Evolutionary conservation across 805 yeast genomes (phyloP).

Genomic region (Saccharomycopsis fodiens): DNA sequence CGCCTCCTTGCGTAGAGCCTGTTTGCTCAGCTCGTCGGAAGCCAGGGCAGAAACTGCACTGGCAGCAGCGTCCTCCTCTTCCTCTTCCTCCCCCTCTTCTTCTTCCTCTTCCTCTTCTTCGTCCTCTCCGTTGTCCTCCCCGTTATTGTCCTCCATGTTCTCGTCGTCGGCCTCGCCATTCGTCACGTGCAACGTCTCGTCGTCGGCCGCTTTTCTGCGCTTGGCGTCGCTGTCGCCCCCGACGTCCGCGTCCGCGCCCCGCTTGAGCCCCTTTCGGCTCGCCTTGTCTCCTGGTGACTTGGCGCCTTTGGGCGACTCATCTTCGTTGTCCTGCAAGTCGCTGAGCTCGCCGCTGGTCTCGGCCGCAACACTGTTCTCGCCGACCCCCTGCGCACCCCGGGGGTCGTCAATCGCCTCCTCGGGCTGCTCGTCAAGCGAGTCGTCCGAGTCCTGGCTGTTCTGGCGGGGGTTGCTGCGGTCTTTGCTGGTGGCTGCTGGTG

Average conservation of each 20-base stretch:
- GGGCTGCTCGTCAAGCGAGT: neutral
- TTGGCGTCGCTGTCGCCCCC: conserved; percentile 8
- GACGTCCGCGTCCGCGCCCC: conserved; percentile 11
- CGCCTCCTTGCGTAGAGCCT: conserved; percentile 50
- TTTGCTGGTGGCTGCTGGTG: no score
- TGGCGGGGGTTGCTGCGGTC: neutral
- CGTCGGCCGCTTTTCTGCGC: neutral
- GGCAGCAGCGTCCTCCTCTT: conserved; percentile 22
- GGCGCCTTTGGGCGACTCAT: no score
- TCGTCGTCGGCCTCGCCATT: neutral
- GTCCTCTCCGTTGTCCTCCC: conserved; percentile 20
- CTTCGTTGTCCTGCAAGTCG: no score
- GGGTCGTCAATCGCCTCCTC: no score
- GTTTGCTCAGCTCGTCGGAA: conserved; percentile 27
- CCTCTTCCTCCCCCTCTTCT: conserved; percentile 25
- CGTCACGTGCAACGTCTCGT: neutral
- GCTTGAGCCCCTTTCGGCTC: conserved; percentile 6
- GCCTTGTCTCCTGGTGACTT: conserved; percentile 6
- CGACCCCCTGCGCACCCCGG: no score
- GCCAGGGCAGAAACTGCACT: conserved; percentile 19
- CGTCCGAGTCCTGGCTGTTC: neutral
- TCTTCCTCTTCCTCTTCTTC: conserved; percentile 23
- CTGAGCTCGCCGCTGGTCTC: no score
- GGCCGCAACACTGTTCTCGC: no score
- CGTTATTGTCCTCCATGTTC: conserved; percentile 9